Evolutionary conservation across 23 red algal genomes (phyloP), one percentile per base, ranked within the genome.

Genomic region (Gracilaria domingensis): DNA sequence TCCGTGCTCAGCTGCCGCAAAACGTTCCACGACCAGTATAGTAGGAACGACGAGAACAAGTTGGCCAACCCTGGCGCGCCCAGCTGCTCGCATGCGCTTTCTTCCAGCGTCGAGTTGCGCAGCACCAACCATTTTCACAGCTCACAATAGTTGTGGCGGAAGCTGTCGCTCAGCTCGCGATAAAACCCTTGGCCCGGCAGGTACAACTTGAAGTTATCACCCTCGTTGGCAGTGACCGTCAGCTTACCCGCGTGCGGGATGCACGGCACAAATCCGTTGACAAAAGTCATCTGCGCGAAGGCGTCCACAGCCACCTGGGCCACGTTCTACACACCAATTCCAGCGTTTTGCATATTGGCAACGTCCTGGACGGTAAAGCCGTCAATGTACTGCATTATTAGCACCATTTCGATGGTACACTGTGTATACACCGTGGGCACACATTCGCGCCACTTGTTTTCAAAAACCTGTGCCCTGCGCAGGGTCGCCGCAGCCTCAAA

Each of bases 181-280:
- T 98, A 98, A 30, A 95, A 51, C 30, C 96, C 96, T 77, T 98
- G 96, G 58, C 95, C 96, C 34, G 95, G 81, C 69, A 98, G 75
- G 8, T 89, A 86, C 45, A 98, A 50, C 32, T 89, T 36, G 77
- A 95, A 95, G 0, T 50, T 21, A 24, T 60, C 77, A 7, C 28
- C 13, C 14, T 57, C 77, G 61, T 18, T 55, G 20, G 84, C 71
- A 38, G 32, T 29, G 12, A 97, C 74, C 50, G 93, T 80, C 18
- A 97, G 57, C 44, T 97, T 98, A 14, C 96, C 96, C 24, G 87
- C 75, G 79, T 98, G 96, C 66, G 84, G 92, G 80, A 95, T 93
- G 26, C 91, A 93, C 56, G 95, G 96, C 28, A 98, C 87, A n/a
- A 87, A 93, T 25, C 96, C 96, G 38, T 88, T 54, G 0, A 93